Conservation (phyloP, 2,329 filamentous ascomycete species). For the Colletotrichum simmondsii region DNA sequence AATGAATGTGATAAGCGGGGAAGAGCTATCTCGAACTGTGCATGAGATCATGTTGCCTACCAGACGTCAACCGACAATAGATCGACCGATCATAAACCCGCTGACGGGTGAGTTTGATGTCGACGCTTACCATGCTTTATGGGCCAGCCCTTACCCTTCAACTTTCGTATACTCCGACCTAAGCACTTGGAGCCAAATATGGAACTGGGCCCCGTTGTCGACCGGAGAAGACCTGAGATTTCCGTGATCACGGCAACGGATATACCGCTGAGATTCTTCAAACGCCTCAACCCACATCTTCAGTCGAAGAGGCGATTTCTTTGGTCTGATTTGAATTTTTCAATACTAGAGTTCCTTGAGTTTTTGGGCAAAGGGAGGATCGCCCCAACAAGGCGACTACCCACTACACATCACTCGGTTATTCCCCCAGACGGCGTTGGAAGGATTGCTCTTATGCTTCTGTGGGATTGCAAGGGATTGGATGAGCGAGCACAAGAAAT, state of each 20-base stretch:
- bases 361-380: slow-evolving; percentile 5
- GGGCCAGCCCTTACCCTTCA: not conserved
- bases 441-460: slow-evolving; percentile 5
- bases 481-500: slow-evolving; percentile 22
- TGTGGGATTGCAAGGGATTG: slow-evolving; percentile 4
- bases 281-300: not conserved
- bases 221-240: not conserved
- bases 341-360: slow-evolving; percentile 2
- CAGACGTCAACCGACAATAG: not conserved
- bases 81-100: not conserved
- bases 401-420: slow-evolving; percentile 5
- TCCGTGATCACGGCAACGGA: not conserved
- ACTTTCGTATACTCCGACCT: not conserved
- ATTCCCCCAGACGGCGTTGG: slow-evolving; percentile 28
- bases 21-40: not conserved
- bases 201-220: not conserved
- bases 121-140: not conserved
- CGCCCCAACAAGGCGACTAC: not conserved
- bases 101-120: not conserved
- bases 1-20: not conserved
- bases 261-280: not conserved
- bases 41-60: not conserved
- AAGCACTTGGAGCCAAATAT: not conserved
- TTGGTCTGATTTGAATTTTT: not conserved
- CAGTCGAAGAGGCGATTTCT: not conserved